Conservation (phyloP, 495 filamentous ascomycete genomes). For the Xeromyces bisporus region DNA sequence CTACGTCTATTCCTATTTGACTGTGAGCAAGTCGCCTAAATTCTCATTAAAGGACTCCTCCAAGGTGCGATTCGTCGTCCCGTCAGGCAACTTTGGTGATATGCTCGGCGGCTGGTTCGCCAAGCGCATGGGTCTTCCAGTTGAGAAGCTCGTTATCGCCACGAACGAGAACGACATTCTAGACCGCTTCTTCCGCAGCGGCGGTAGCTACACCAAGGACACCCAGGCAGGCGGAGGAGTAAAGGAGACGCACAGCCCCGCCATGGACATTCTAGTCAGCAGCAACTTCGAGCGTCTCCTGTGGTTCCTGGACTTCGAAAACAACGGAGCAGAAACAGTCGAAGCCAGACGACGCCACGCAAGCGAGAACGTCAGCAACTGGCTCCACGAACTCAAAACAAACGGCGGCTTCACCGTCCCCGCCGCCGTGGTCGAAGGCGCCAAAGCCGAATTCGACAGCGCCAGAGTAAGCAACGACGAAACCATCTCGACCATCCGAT, state of each 20-base stretch:
- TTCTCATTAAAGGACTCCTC: slow-evolving; percentile 32
- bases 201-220: slow-evolving; percentile 40
- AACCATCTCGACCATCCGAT: slow-evolving; percentile 56
- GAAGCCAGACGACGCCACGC: slow-evolving; percentile 24
- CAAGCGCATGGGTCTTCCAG: slow-evolving; percentile 73
- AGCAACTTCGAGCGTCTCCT: slow-evolving; percentile 92
- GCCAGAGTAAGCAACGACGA: slow-evolving; percentile 68
- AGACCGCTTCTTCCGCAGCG: slow-evolving; percentile 67
- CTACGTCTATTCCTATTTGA: slow-evolving; percentile 84
- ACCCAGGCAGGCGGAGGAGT: slow-evolving; percentile 55
- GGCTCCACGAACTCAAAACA: slow-evolving; percentile 61
- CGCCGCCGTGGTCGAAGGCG: slow-evolving; percentile 44
- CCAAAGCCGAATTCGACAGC: slow-evolving; percentile 53
- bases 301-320: slow-evolving; percentile 75
- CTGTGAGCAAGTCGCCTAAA: slow-evolving; percentile 36
- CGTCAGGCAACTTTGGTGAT: slow-evolving; percentile 94
- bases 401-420: slow-evolving; percentile 68
- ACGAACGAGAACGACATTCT: slow-evolving; percentile 78
- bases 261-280: slow-evolving; percentile 92
- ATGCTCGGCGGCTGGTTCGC: slow-evolving; percentile 89
- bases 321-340: slow-evolving; percentile 16
- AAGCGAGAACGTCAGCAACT: slow-evolving; percentile 43
- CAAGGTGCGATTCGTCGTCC: slow-evolving; percentile 67
- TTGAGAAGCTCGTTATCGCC: slow-evolving; percentile 62
- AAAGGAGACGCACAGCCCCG: slow-evolving; percentile 74